Conservation (phyloP, 169 alveolate genomes). For the Eimeria falciformis region DNA sequence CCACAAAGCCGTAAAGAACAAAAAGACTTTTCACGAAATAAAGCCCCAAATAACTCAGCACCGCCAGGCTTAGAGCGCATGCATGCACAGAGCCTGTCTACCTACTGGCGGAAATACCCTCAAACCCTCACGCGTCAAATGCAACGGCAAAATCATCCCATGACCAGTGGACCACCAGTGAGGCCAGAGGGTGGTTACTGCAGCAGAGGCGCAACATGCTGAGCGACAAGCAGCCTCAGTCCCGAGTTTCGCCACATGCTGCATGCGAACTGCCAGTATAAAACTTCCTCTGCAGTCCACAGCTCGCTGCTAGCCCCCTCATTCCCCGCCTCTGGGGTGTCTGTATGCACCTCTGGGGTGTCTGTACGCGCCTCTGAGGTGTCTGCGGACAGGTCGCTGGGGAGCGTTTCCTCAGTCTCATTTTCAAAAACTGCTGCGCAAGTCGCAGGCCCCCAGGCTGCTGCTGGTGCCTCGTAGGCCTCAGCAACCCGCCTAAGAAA, state of each 20-base stretch:
- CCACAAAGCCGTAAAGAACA: no score
- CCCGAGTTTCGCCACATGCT: conserved; percentile 69
- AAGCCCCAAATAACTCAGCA: no score
- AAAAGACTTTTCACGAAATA: no score
- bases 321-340: background rate
- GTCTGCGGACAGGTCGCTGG: background rate
- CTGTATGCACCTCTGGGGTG: background rate
- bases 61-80: no score
- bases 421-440: background rate
- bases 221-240: conserved; percentile 36
- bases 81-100: no score
- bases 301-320: background rate
- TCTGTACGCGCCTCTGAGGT: background rate
- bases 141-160: no score
- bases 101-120: no score
- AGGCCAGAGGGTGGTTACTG: no score
- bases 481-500: conserved; percentile 21
- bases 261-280: conserved; percentile 57
- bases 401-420: background rate
- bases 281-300: conserved; percentile 54
- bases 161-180: no score
- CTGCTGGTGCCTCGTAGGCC: background rate
- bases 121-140: no score
- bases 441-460: no score
- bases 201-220: conserved; percentile 13